Conservation (phyloP, 768 basidiomycete species). For the Russula brevipes region DNA sequence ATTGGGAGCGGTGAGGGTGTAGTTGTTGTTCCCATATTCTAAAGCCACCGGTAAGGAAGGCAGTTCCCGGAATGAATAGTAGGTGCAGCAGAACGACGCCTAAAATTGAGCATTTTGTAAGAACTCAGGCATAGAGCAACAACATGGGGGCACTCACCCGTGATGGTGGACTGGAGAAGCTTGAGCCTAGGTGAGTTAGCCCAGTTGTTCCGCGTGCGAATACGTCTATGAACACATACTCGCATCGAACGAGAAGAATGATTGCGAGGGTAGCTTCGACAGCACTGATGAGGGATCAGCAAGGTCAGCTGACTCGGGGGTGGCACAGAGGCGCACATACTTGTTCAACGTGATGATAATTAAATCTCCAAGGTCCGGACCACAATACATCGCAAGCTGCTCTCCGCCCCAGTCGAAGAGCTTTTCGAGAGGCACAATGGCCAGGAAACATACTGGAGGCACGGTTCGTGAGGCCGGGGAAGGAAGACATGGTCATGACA, state of each 20-base stretch:
- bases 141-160: constrained; percentile 38
- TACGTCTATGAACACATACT: constrained; percentile 42
- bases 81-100: no score
- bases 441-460: constrained; percentile 52
- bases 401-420: constrained; percentile 62
- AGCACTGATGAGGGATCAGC: constrained; percentile 36
- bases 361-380: constrained; percentile 60
- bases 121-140: no score
- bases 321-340: constrained; percentile 34
- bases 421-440: constrained; percentile 61
- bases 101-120: no score
- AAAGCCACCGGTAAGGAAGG: constrained; percentile 48
- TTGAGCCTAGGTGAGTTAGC: constrained; percentile 41
- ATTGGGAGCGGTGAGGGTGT: constrained; percentile 56
- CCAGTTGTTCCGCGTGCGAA: neutral
- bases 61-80: no score
- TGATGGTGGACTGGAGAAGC: constrained; percentile 63
- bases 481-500: neutral
- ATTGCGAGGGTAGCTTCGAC: constrained; percentile 72
- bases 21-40: constrained; percentile 61
- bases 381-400: constrained; percentile 52
- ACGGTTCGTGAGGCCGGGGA: neutral
- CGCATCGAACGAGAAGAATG: constrained; percentile 62
- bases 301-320: neutral
- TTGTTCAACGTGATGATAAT: constrained; percentile 61